Conservation (phyloP, 345 rosid genomes). For the Fremontodendron californicum region DNA sequence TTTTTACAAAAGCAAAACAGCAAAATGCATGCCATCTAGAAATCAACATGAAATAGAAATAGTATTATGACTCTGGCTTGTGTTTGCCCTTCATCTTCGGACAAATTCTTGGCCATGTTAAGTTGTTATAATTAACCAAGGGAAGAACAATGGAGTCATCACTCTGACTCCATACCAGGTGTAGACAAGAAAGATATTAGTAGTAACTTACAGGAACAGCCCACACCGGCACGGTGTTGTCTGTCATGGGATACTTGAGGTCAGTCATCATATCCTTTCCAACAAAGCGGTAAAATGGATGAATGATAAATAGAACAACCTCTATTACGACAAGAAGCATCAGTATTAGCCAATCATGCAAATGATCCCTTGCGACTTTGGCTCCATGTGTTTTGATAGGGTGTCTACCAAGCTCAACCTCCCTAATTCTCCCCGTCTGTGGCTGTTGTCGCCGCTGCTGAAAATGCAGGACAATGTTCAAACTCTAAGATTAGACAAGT, state of each 20-base stretch:
- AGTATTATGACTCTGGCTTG: not conserved
- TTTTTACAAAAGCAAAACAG: not conserved
- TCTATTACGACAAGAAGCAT: conserved; percentile 46
- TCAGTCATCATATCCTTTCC: conserved; percentile 77
- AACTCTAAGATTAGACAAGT: no score
- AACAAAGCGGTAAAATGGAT: conserved; percentile 77
- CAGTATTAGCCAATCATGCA: conserved; percentile 77
- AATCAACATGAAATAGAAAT: not conserved
- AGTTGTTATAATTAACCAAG: no score
- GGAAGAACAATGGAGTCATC: no score
- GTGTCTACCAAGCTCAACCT: conserved; percentile 43
- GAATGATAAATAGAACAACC: conserved; percentile 35
- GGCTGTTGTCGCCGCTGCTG: not conserved
- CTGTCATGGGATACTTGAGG: conserved; percentile 70
- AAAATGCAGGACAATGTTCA: not conserved
- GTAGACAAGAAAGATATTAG: not conserved
- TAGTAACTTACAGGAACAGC: conserved; percentile 55
- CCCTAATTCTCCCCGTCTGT: conserved; percentile 40
- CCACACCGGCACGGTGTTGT: conserved; percentile 69
- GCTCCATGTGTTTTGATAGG: conserved; percentile 59
- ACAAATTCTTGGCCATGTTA: not conserved
- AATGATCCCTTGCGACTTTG: conserved; percentile 49
- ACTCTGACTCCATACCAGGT: no score
- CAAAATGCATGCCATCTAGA: not conserved
- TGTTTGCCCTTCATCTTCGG: not conserved